phyloP scores from a whole-genome alignment of 208 protist genomes.

The Crithidia brevicula region DNA sequence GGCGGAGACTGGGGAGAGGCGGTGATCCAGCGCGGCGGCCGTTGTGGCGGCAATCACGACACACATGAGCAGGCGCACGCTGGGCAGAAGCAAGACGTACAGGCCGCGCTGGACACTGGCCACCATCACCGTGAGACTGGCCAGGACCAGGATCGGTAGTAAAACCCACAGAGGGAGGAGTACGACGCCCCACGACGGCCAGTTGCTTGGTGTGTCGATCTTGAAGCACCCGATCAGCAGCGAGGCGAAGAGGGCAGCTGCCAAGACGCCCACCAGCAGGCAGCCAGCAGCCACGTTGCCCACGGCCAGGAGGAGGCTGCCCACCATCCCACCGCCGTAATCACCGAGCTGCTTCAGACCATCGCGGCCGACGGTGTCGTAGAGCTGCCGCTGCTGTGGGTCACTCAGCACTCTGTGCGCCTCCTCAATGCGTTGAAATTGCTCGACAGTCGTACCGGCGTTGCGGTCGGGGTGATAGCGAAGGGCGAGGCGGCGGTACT shows the following conservation, averaged over 20 bases:
- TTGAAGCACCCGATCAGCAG: conserved; percentile 34
- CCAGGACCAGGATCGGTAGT: conserved; percentile 30
- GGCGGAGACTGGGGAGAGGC: conserved; percentile 28
- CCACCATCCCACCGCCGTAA: conserved; percentile 31
- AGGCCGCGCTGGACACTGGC: conserved; percentile 7
- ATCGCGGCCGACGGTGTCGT: conserved; percentile 96
- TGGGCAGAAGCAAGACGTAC: conserved; percentile 28
- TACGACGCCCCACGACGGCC: conserved; percentile 35
- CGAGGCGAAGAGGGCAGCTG: conserved; percentile 15
- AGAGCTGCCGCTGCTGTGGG: conserved; percentile 93
- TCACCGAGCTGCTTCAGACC: conserved; percentile 87
- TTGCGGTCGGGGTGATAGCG: conserved; percentile 92
- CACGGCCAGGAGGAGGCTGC: conserved; percentile 26
- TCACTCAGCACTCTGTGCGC: conserved; percentile 98
- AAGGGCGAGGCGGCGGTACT: conserved; percentile 87
- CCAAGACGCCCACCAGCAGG: conserved; percentile 17
- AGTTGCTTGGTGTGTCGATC: conserved; percentile 13
- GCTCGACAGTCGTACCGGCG: conserved; percentile 62
- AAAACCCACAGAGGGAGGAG: conserved; percentile 49
- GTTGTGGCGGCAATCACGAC: conserved; percentile 37
- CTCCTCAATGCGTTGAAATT: conserved; percentile 92
- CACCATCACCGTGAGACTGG: conserved; percentile 23
- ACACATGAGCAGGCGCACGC: conserved; percentile 16
- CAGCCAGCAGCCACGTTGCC: conserved; percentile 23
- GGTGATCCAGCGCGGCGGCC: conserved; percentile 45